Percentiles rank a stretch among this genome's conserved stretches.
Conservation (phyloP, 2,329 filamentous ascomycete genomes). For the Calonectria pauciramosa region DNA sequence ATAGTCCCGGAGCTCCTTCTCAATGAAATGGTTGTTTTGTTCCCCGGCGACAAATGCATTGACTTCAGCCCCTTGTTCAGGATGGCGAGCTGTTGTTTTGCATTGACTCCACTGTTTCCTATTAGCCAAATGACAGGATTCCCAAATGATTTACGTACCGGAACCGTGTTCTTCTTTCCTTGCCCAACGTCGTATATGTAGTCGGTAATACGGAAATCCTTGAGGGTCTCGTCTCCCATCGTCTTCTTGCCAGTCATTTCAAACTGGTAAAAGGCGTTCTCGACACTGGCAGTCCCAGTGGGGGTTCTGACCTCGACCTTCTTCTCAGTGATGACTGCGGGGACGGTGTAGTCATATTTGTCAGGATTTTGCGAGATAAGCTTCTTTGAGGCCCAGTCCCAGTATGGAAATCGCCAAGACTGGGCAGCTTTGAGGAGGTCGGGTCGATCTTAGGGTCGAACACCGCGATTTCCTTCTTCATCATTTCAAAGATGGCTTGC, state of each 20-base stretch:
- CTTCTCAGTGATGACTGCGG: background rate
- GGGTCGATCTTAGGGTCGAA: background rate
- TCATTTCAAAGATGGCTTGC: background rate
- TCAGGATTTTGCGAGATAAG: background rate
- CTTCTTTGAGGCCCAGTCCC: constrained; percentile 2
- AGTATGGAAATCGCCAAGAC: background rate
- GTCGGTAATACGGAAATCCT: background rate
- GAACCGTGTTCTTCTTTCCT: background rate
- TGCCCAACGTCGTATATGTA: too few relatives aligned
- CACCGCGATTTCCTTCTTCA: background rate
- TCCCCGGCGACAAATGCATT: background rate
- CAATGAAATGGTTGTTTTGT: background rate
- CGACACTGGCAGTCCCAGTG: background rate
- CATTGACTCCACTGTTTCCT: background rate
- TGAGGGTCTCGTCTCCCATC: background rate
- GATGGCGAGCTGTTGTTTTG: background rate
- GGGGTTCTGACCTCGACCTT: background rate
- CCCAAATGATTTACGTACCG: background rate
- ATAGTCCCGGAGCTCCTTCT: background rate
- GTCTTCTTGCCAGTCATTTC: background rate
- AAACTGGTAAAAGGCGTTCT: constrained; percentile 6
- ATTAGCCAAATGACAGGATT: background rate
- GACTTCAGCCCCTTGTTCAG: background rate
- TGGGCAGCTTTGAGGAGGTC: background rate
- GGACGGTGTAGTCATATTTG: background rate